phyloP scores from a whole-genome alignment of 2,329 filamentous ascomycete genomes.

The Diplodia scrobiculata region DNA sequence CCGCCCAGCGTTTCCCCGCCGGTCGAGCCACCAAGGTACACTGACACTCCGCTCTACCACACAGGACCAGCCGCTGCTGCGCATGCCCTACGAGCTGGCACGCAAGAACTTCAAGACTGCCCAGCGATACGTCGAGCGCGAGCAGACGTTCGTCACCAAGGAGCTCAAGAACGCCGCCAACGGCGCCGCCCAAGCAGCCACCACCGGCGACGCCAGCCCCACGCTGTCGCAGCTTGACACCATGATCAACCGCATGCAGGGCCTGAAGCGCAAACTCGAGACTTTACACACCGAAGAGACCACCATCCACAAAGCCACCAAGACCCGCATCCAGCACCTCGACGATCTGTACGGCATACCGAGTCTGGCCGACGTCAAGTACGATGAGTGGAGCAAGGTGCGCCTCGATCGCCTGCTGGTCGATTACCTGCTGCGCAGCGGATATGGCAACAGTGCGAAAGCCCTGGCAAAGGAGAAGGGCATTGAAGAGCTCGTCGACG shows the following conservation, averaged over 20 bases:
- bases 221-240: conserved; percentile 79
- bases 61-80: conserved; percentile 90
- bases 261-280: conserved; percentile 83
- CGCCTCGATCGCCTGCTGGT: conserved; percentile 82
- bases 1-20: conserved; percentile 9
- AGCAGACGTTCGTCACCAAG: conserved; percentile 64
- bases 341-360: conserved; percentile 77
- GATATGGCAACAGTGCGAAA: conserved; percentile 75
- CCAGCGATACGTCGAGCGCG: conserved; percentile 74
- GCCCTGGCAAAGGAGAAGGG: conserved; percentile 72
- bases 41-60: conserved; percentile 18
- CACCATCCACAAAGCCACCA: conserved; percentile 71
- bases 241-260: conserved; percentile 83
- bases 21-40: conserved; percentile 22
- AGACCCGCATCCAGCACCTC: conserved; percentile 77
- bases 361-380: conserved; percentile 85
- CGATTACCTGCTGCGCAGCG: conserved; percentile 86
- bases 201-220: conserved; percentile 50
- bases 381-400: conserved; percentile 83
- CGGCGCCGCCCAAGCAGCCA: conserved; percentile 60
- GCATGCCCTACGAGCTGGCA: conserved; percentile 87
- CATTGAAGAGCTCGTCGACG: conserved; percentile 81
- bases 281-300: conserved; percentile 77
- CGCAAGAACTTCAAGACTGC: conserved; percentile 91
- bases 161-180: conserved; percentile 59